These are phyloP conservation scores for Lotmaria passim DNA, from an alignment of 208 protist species.

Conservation along the genomic window DNA sequence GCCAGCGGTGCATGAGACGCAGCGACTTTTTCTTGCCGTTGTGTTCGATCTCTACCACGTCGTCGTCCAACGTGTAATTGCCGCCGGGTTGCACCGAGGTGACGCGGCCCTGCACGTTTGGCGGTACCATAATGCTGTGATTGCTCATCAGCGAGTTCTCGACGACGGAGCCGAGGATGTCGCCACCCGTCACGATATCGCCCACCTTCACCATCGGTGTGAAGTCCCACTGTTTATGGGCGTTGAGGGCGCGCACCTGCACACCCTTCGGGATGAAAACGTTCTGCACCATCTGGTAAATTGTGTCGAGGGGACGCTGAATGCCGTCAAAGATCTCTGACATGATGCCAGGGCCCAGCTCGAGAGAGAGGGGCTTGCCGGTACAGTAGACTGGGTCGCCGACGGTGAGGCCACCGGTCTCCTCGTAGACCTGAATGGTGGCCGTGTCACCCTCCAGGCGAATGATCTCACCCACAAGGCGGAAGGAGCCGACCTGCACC, in stretches of 20 bases:
- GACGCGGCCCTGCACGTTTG: conserved; percentile 92
- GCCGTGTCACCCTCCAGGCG: conserved; percentile 98
- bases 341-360: conserved; percentile 99
- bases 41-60: conserved; percentile 93
- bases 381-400: conserved; percentile 99
- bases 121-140: conserved; percentile 98
- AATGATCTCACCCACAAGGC: conserved; percentile 99
- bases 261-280: conserved; percentile 99
- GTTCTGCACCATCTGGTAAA: conserved; percentile 95
- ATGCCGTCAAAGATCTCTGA: conserved; percentile 99
- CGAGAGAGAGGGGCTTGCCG: conserved; percentile 98
- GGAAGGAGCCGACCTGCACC: conserved; percentile 98
- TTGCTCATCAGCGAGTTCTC: conserved; percentile 97
- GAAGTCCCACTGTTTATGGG: conserved; percentile 96
- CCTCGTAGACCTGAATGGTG: conserved; percentile 99
- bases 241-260: conserved; percentile 94
- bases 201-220: conserved; percentile 94
- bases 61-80: conserved; percentile 95
- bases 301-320: conserved; percentile 99
- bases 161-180: conserved; percentile 96
- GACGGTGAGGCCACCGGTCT: conserved; percentile 99
- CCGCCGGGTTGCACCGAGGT: conserved; percentile 93
- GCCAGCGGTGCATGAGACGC: conserved; percentile 98
- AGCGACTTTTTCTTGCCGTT: conserved; percentile 90
- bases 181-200: conserved; percentile 96